A percentile compares a stretch with the other conserved stretches of the same genome.
Evolutionary conservation across 2,329 filamentous ascomycete genomes (phyloP).

Genomic region (Aspergillus bombycis): DNA sequence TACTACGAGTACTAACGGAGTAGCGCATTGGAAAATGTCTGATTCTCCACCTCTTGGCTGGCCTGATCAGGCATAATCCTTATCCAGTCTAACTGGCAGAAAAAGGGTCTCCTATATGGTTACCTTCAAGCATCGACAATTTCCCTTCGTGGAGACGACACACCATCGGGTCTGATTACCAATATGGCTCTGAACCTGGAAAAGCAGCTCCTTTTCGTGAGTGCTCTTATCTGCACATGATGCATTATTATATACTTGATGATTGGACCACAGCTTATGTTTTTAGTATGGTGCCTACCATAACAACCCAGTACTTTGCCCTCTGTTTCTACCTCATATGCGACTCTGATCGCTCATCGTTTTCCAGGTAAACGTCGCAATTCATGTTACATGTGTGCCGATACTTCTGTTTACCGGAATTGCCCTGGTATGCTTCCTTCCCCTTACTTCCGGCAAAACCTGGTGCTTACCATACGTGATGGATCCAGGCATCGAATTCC

Average conservation of each 20-base stretch:
- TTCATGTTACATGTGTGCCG: constrained; percentile 68
- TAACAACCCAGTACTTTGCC: constrained; percentile 59
- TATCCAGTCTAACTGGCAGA: constrained; percentile 5
- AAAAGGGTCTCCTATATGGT: constrained; percentile 8
- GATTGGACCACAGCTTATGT: constrained; percentile 26
- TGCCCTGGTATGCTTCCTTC: constrained; percentile 54
- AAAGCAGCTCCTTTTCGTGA: constrained; percentile 68
- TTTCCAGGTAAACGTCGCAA: constrained; percentile 63
- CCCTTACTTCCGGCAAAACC: constrained; percentile 6
- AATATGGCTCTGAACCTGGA: constrained; percentile 62
- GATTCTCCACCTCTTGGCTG: constrained; percentile 21
- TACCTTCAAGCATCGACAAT: constrained; percentile 2
- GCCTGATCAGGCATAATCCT: constrained; percentile 16
- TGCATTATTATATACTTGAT: constrained; percentile 1
- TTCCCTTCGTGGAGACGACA: neutral
- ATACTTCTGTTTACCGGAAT: constrained; percentile 62
- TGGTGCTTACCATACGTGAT: neutral
- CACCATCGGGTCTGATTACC: neutral
- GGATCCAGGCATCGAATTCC: constrained; percentile 59
- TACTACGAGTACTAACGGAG: neutral
- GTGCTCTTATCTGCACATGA: constrained; percentile 32
- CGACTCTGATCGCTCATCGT: constrained; percentile 23
- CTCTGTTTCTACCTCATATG: constrained; percentile 12
- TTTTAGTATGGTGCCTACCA: constrained; percentile 68
- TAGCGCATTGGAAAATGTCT: constrained; percentile 14